phyloP scores from a whole-genome alignment of 2,329 filamentous ascomycete species.

The Laburnicola sp. region DNA sequence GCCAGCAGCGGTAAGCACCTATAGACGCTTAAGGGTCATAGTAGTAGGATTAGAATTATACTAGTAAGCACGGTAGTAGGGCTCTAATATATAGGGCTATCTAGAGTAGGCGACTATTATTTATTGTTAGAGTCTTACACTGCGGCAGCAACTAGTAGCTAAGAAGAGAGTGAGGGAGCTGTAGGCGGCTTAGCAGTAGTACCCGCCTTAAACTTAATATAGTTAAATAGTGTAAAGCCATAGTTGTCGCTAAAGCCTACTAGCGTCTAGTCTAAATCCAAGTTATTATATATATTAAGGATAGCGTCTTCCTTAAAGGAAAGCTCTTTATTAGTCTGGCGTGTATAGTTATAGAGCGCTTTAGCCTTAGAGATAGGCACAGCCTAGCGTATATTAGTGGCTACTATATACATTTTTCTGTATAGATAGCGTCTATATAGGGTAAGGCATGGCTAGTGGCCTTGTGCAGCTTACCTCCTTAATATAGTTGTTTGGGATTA shows the following conservation, averaged over 20 bases:
- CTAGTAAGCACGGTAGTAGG: slow-evolving; percentile 63
- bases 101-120: slow-evolving; percentile 48
- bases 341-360: slow-evolving; percentile 96
- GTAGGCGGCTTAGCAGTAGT: slow-evolving; percentile 48
- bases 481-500: slow-evolving; percentile 94
- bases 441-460: background rate
- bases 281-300: slow-evolving; percentile 82
- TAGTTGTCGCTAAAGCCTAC: slow-evolving; percentile 83
- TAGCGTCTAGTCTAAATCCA: slow-evolving; percentile 95
- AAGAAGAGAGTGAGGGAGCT: slow-evolving; percentile 50
- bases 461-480: slow-evolving; percentile 71
- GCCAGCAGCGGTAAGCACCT: too few species aligned
- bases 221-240: slow-evolving; percentile 94
- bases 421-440: background rate
- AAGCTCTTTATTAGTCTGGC: slow-evolving; percentile 96
- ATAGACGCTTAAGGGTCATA: too few species aligned
- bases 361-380: slow-evolving; percentile 71
- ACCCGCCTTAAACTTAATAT: slow-evolving; percentile 72
- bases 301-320: slow-evolving; percentile 89
- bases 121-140: slow-evolving; percentile 51
- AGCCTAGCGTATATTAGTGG: slow-evolving; percentile 53
- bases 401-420: background rate
- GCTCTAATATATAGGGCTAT: slow-evolving; percentile 53
- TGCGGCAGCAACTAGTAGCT: slow-evolving; percentile 43
- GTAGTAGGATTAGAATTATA: slow-evolving; percentile 43